Evolutionary conservation across 148 eudicot genomes (phyloP).

Genomic region (Camellia japonica): DNA sequence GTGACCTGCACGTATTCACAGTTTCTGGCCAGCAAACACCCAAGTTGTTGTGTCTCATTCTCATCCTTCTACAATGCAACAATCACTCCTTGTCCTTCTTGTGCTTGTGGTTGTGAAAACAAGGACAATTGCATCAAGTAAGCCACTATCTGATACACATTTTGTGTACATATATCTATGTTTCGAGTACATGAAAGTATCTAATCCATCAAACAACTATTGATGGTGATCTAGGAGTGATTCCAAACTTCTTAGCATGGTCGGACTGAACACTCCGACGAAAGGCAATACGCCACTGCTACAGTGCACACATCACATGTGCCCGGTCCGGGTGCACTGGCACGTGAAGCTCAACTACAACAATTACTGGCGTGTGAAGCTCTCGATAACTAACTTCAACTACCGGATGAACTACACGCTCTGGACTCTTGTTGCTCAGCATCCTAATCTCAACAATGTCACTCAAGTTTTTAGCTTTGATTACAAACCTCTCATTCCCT

Average conservation of each 20-base stretch:
- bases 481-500: constrained; percentile 76
- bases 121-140: constrained; percentile 63
- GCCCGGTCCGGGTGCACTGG: constrained; percentile 82
- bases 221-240: constrained; percentile 41
- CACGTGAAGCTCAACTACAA: constrained; percentile 74
- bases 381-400: constrained; percentile 70
- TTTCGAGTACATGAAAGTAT: too few relatives aligned
- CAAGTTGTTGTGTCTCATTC: constrained; percentile 68
- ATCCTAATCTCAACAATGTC: constrained; percentile 73
- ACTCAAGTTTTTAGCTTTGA: constrained; percentile 82
- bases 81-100: constrained; percentile 69
- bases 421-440: constrained; percentile 74
- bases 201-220: too few relatives aligned
- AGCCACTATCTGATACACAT: constrained; percentile 10
- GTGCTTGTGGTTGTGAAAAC: constrained; percentile 76
- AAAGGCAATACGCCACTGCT: constrained; percentile 55
- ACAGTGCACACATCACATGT: constrained; percentile 79
- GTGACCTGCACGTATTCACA: constrained; percentile 82
- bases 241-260: constrained; percentile 47
- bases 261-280: constrained; percentile 47
- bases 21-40: constrained; percentile 67
- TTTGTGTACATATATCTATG: neutral
- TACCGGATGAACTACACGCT: constrained; percentile 62
- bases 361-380: constrained; percentile 73
- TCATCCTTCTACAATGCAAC: constrained; percentile 85